These are phyloP conservation scores for Hygrocybe coccinea DNA, from an alignment of 768 basidiomycete species.

Conservation along the genomic window DNA sequence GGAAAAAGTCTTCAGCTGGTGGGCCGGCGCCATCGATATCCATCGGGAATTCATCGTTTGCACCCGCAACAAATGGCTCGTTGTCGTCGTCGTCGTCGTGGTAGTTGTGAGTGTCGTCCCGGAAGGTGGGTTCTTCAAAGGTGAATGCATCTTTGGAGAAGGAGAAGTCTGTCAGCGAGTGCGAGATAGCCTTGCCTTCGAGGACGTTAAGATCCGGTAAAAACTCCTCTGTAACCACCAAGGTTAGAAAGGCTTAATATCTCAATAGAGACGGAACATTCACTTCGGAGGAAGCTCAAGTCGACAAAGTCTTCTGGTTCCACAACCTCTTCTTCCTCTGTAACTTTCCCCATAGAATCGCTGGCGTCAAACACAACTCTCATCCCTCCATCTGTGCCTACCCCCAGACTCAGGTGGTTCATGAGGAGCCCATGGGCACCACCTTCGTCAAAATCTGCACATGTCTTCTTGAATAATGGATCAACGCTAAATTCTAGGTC, in stretches of 20 bases:
- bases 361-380: slow-evolving; percentile 95
- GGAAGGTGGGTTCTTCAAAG: slow-evolving; percentile 58
- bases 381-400: slow-evolving; percentile 75
- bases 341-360: slow-evolving; percentile 75
- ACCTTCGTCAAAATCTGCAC: slow-evolving; percentile 97
- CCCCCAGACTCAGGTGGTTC: slow-evolving; percentile 85
- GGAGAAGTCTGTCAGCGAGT: slow-evolving; percentile 74
- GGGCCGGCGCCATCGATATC: slow-evolving; percentile 39
- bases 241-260: not conserved
- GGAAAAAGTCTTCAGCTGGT: slow-evolving; percentile 44
- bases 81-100: slow-evolving; percentile 42
- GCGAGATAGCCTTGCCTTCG: slow-evolving; percentile 69
- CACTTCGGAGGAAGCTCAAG: slow-evolving; percentile 59
- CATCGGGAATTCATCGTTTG: slow-evolving; percentile 35
- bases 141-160: slow-evolving; percentile 67
- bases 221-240: slow-evolving; percentile 51
- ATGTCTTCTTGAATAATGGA: slow-evolving; percentile 95
- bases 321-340: slow-evolving; percentile 61
- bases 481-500: slow-evolving; percentile 96
- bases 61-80: slow-evolving; percentile 29
- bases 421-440: slow-evolving; percentile 93
- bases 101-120: slow-evolving; percentile 44
- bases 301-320: slow-evolving; percentile 70
- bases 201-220: slow-evolving; percentile 63
- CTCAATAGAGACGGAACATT: slow-evolving; percentile 16